Conservation (phyloP, 2,329 filamentous ascomycete species). For the Hypoxylon sp. region DNA sequence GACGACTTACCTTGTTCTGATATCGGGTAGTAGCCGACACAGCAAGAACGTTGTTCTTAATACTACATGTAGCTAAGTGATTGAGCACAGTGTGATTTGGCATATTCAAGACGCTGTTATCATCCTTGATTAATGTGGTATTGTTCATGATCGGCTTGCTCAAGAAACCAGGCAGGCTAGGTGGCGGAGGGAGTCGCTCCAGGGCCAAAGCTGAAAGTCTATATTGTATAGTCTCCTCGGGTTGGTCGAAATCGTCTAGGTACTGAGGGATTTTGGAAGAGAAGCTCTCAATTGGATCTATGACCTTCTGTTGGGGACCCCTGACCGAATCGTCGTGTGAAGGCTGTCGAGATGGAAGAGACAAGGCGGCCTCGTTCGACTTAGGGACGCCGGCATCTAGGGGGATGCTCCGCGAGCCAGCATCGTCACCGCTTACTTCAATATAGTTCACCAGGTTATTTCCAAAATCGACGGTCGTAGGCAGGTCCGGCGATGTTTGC, state of each 20-base stretch:
- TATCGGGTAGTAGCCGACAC: conserved; percentile 98
- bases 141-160: conserved; percentile 96
- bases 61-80: conserved; percentile 96
- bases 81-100: conserved; percentile 98
- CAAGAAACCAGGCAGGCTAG: conserved; percentile 88
- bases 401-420: conserved; percentile 49
- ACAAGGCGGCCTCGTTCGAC: conserved; percentile 51
- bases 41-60: conserved; percentile 95
- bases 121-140: conserved; percentile 92
- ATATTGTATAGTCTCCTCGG: conserved; percentile 82
- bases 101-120: conserved; percentile 96
- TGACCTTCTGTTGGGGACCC: conserved; percentile 68
- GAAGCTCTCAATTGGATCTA: conserved; percentile 72
- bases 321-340: conserved; percentile 61
- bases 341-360: conserved; percentile 54
- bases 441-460: conserved; percentile 99
- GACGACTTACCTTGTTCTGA: conserved; percentile 82
- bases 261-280: conserved; percentile 84
- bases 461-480: conserved; percentile 96
- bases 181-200: conserved; percentile 85
- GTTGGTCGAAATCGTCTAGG: conserved; percentile 86
- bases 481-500: conserved; percentile 87
- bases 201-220: conserved; percentile 81
- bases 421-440: conserved; percentile 78
- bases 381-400: conserved; percentile 52